A percentile compares a stretch with the other conserved stretches of the same genome.
Evolutionary conservation across 1,284 basidiomycete genomes (phyloP).

Genomic region (Ceratobasidium sp.): DNA sequence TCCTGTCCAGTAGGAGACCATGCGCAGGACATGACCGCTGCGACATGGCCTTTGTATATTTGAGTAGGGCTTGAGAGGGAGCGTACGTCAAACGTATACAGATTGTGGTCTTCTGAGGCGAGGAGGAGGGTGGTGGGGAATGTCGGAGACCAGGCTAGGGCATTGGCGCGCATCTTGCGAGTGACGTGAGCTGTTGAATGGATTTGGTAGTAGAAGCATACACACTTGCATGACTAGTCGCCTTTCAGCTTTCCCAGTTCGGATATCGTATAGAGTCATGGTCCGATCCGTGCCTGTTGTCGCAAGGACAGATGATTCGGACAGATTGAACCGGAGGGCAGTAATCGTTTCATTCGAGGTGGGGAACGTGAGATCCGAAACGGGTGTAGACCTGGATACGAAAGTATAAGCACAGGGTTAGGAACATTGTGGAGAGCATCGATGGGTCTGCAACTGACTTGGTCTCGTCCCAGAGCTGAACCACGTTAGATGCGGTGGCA

Average conservation of each 20-base stretch:
- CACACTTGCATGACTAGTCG: slow-evolving; percentile 86
- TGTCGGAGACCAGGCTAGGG: slow-evolving; percentile 93
- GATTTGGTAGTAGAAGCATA: slow-evolving; percentile 34
- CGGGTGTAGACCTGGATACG: slow-evolving; percentile 63
- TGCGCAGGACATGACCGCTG: slow-evolving; percentile 91
- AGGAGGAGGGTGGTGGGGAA: slow-evolving; percentile 91
- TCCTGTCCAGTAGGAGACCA: slow-evolving; percentile 96
- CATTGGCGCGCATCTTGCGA: slow-evolving; percentile 79
- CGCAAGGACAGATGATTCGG: slow-evolving; percentile 91
- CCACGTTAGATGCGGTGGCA: slow-evolving; percentile 90
- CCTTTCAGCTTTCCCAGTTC: slow-evolving; percentile 93
- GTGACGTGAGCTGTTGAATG: slow-evolving; percentile 9
- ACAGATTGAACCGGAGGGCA: slow-evolving; percentile 89
- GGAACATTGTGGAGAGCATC: slow-evolving; percentile 29
- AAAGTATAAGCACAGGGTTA: background rate
- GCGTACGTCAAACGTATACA: slow-evolving; percentile 98
- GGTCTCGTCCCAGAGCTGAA: slow-evolving; percentile 98
- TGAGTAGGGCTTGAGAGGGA: slow-evolving; percentile 84
- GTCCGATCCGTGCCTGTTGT: slow-evolving; percentile 94
- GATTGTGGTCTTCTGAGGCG: slow-evolving; percentile 97
- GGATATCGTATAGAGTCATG: slow-evolving; percentile 94
- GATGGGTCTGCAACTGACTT: slow-evolving; percentile 62
- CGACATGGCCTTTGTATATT: slow-evolving; percentile 97
- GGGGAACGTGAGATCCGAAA: slow-evolving; percentile 83
- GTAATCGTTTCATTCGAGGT: slow-evolving; percentile 86